Conservation (phyloP, 208 protist species). For the Phytomonas francai region DNA sequence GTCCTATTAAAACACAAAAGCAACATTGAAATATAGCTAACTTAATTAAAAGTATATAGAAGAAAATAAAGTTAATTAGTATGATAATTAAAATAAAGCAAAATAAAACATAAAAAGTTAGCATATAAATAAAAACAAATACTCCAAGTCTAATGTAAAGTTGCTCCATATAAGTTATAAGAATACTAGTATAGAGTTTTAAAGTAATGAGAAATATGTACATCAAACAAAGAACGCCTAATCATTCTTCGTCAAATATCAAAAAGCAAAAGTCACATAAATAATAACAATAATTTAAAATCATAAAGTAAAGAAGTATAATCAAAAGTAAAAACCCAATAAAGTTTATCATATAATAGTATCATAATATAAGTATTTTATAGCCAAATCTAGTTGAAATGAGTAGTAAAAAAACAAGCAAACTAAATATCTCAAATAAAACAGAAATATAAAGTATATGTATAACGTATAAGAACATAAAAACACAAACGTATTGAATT, state of each 20-base stretch:
- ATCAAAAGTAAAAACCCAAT: conserved; percentile 80
- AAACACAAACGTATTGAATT: conserved; percentile 76
- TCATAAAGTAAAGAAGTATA: conserved; percentile 73
- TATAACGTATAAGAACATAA: conserved; percentile 74
- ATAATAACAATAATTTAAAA: conserved; percentile 81
- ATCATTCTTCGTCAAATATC: conserved; percentile 82
- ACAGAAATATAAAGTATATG: conserved; percentile 80
- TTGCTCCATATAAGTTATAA: conserved; percentile 82
- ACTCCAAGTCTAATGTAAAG: conserved; percentile 72
- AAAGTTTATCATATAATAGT: conserved; percentile 88
- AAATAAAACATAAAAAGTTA: conserved; percentile 85
- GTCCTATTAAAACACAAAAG: conserved; percentile 58
- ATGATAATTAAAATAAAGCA: conserved; percentile 80
- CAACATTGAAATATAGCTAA: conserved; percentile 65
- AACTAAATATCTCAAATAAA: conserved; percentile 83
- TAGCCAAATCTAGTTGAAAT: conserved; percentile 81
- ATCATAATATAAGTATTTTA: conserved; percentile 81
- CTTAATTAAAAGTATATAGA: conserved; percentile 86
- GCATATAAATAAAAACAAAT: conserved; percentile 87
- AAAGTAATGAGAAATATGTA: conserved; percentile 65
- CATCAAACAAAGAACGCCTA: conserved; percentile 74
- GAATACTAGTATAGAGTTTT: conserved; percentile 73
- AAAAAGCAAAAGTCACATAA: conserved; percentile 85
- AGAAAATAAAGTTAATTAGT: conserved; percentile 76
- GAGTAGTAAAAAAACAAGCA: conserved; percentile 74